Evolutionary conservation across 192 early-diverging fungal genomes (phyloP), one percentile per base, ranked within the genome.

Genomic region (Irineochytrium annulatum): DNA sequence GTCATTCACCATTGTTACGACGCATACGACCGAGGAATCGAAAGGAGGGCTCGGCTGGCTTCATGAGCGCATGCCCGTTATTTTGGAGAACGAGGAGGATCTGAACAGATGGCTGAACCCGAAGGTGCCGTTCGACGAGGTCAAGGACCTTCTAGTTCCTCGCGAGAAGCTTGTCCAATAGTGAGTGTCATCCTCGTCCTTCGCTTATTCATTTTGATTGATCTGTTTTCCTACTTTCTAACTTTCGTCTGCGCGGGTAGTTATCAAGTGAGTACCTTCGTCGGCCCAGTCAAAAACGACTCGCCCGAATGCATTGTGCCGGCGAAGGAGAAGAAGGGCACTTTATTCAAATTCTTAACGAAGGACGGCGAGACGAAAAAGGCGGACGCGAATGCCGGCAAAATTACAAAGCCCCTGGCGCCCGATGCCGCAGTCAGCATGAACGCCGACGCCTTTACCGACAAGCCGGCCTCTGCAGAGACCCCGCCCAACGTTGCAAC

Each of bases 31-130:
- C 64, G 35, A 13, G 65, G 46, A 1, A n/a, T n/a, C n/a, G n/a
- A n/a, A n/a, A n/a, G n/a, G n/a, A n/a, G 77, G 41, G 2, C 57
- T 81, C 3, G 48, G 74, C 71, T 73, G 85, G 79, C 26, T 84
- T 62, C 43, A 78, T 74, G 37, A 86, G 70, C 43, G 82, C 3
- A 73, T 84, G 74, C 69, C 74, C 1, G 72, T 72, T 3, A 56
- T 69, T 24, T 44, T 67, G 30, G 44, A 65, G 3, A 65, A 62
- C 4, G 55, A 73, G 46, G 62, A 75, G 20, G 70, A 65, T 16
- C 39, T 57, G 31, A 68, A 72, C 3, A 28, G 6, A 26, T 78
- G 76, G 76, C 31, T 75, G 14, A 65, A 78, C 49, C 72, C 72
- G 16, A 28, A 8, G 11, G 27, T 35, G 8, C 55, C 60, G 14